These are phyloP conservation scores for Furcasterigmium sp. DNA, from an alignment of 2,329 filamentous ascomycete species.

Conservation along the genomic window DNA sequence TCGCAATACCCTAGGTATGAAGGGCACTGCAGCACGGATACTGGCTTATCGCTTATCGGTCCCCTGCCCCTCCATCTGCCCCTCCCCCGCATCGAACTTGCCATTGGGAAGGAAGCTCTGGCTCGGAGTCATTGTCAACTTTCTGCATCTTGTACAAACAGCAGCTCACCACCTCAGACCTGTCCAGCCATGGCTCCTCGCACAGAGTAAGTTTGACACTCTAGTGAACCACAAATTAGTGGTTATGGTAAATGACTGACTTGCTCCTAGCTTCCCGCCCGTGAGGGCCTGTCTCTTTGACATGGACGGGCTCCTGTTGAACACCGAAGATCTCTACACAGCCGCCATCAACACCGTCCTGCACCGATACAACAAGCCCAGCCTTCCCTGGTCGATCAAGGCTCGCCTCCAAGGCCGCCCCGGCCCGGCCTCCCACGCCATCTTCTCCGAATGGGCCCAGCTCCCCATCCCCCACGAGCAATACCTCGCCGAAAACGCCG, in stretches of 20 bases:
- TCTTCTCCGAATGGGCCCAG: constrained; percentile 74
- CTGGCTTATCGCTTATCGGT: no score
- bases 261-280: constrained; percentile 60
- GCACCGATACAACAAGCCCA: constrained; percentile 64
- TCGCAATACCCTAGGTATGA: no score
- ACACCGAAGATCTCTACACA: constrained; percentile 89
- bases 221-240: no score
- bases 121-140: not conserved
- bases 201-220: constrained; percentile 20
- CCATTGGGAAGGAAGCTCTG: no score
- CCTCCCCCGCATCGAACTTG: not conserved
- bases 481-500: constrained; percentile 54
- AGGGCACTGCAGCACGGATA: no score
- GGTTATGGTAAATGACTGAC: no score
- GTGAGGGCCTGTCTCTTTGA: constrained; percentile 93
- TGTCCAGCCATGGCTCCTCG: constrained; percentile 20
- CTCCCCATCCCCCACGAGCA: constrained; percentile 71
- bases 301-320: constrained; percentile 94
- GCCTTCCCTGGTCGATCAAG: constrained; percentile 90
- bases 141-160: no score
- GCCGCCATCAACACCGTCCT: constrained; percentile 78
- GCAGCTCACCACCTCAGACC: not conserved
- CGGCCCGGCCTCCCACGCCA: constrained; percentile 43
- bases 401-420: constrained; percentile 68
- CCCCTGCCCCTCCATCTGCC: no score